Conservation (phyloP, 352 stramenopile genomes). For the Phytophthora constricta region DNA sequence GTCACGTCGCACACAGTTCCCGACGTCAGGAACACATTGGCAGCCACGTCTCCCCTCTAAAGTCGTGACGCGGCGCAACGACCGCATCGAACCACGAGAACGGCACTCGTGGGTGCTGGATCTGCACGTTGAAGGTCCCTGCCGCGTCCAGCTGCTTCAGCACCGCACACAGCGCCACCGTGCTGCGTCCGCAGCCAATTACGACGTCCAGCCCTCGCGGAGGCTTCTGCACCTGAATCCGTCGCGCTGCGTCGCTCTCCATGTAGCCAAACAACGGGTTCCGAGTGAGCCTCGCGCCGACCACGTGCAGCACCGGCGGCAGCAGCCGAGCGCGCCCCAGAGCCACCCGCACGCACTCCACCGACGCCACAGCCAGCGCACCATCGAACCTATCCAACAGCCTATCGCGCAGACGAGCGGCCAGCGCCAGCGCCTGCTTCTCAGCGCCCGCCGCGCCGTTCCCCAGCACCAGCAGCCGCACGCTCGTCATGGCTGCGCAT, state of each 20-base stretch:
- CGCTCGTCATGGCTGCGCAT: conserved; percentile 1
- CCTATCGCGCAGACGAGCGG: conserved; percentile 37
- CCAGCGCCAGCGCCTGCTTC: conserved; percentile 76
- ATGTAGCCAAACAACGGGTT: conserved; percentile 66
- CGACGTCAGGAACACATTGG: conserved; percentile 54
- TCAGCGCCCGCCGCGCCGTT: conserved; percentile 78
- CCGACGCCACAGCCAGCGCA: conserved; percentile 1
- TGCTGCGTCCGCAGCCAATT: conserved; percentile 75
- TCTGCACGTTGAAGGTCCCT: conserved; percentile 72
- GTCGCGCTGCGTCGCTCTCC: neutral
- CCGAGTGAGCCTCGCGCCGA: conserved; percentile 35
- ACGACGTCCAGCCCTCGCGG: conserved; percentile 42
- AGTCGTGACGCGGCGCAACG: conserved; percentile 66
- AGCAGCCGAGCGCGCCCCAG: conserved; percentile 38
- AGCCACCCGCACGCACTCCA: conserved; percentile 45
- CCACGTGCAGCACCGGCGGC: conserved; percentile 54
- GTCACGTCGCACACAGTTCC: conserved; percentile 62
- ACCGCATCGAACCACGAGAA: conserved; percentile 70
- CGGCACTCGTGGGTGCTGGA: conserved; percentile 71
- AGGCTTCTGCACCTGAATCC: conserved; percentile 8
- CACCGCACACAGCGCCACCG: conserved; percentile 64
- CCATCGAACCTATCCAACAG: neutral
- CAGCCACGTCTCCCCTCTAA: conserved; percentile 14
- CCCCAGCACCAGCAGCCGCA: conserved; percentile 66
- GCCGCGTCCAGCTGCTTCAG: conserved; percentile 42